A percentile compares a stretch with the other conserved stretches of the same genome.
These are phyloP conservation scores for Rubia peregrina DNA, from an alignment of 305 asterid species.

Conservation along the genomic window DNA sequence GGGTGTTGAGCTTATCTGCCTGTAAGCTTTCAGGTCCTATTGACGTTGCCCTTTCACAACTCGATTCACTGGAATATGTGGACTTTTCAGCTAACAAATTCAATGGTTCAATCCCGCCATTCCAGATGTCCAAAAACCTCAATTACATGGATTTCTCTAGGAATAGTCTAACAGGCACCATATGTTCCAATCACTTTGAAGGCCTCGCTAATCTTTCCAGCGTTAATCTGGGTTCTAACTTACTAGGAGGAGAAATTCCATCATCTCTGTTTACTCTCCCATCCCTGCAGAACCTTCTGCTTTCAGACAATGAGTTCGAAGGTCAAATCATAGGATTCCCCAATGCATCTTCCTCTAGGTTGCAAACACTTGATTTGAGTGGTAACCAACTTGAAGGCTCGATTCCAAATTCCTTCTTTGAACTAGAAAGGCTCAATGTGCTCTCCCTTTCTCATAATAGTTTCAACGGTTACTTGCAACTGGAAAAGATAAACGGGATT, in stretches of 20 bases:
- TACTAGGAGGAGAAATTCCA: conserved; percentile 41
- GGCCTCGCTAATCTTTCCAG: conserved; percentile 30
- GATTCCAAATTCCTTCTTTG: conserved; percentile 24
- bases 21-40: conserved; percentile 52
- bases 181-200: conserved; percentile 40
- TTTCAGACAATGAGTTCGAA: conserved; percentile 39
- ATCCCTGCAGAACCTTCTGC: conserved; percentile 32
- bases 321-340: conserved; percentile 28
- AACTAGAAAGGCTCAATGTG: neutral
- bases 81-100: conserved; percentile 47
- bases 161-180: conserved; percentile 37
- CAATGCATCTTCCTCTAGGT: conserved; percentile 9
- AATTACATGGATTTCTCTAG: conserved; percentile 39
- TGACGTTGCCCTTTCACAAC: conserved; percentile 23
- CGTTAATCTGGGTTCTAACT: conserved; percentile 32
- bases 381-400: conserved; percentile 20
- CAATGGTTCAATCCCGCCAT: conserved; percentile 39
- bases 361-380: conserved; percentile 23
- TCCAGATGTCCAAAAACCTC: conserved; percentile 32
- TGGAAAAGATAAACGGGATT: no score
- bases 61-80: conserved; percentile 33
- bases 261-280: conserved; percentile 38
- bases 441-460: conserved; percentile 20
- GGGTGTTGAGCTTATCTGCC: conserved; percentile 35
- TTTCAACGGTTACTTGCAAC: no score